Conservation (phyloP, 352 stramenopile species). For the Phytophthora aleatoria region DNA sequence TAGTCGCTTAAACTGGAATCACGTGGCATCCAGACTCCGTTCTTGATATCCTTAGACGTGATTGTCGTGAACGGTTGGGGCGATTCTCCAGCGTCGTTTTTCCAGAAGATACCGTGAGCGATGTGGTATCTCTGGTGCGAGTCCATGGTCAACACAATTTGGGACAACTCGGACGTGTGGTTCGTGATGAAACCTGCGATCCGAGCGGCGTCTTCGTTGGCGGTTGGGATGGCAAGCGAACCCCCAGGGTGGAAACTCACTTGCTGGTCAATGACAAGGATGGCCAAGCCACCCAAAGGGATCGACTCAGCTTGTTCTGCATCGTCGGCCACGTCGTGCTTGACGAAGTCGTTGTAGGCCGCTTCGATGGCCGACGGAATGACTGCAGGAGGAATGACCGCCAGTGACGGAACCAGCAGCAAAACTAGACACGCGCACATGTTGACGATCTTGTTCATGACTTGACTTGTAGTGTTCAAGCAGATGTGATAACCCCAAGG, state of each 20-base stretch:
- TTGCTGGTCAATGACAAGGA: slow-evolving; percentile 95
- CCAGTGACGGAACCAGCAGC: slow-evolving; percentile 1
- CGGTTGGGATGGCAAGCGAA: slow-evolving; percentile 91
- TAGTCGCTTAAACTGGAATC: slow-evolving; percentile 75
- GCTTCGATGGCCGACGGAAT: slow-evolving; percentile 11
- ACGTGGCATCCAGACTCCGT: slow-evolving; percentile 54
- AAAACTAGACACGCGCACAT: slow-evolving; percentile 7
- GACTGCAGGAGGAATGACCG: slow-evolving; percentile 4
- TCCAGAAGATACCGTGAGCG: slow-evolving; percentile 93
- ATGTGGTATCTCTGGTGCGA: slow-evolving; percentile 95
- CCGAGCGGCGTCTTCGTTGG: slow-evolving; percentile 85
- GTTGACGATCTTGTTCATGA: slow-evolving; percentile 2
- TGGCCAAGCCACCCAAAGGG: slow-evolving; percentile 42
- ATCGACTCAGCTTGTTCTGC: slow-evolving; percentile 36
- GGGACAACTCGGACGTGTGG: slow-evolving; percentile 57
- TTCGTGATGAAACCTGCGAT: slow-evolving; percentile 86
- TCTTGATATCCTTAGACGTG: slow-evolving; percentile 69
- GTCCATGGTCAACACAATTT: slow-evolving; percentile 94
- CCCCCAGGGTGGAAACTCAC: slow-evolving; percentile 94
- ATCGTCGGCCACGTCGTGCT: slow-evolving; percentile 33
- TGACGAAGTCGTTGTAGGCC: slow-evolving; percentile 2
- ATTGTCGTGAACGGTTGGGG: slow-evolving; percentile 93
- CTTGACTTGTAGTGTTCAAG: not conserved
- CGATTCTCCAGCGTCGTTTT: slow-evolving; percentile 56
- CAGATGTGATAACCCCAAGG: slow-evolving; percentile 1